Evolutionary conservation across 2,329 filamentous ascomycete species (phyloP), one percentile per base, ranked within the genome.

Genomic region (Fusarium bactridioides): DNA sequence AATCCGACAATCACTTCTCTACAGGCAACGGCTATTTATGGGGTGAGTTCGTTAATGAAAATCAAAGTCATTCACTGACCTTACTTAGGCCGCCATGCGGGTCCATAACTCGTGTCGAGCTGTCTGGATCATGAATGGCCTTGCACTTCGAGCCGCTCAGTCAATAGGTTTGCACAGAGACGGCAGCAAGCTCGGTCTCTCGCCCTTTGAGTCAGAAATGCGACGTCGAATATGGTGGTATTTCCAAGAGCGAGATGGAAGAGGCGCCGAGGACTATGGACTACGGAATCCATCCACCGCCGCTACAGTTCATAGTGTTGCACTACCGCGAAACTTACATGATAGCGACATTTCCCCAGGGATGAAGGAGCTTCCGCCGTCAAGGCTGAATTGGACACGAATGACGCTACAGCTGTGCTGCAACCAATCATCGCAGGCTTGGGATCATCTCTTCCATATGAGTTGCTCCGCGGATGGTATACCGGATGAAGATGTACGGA

Each of bases 211-310:
- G 56, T 82, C 84, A 3, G 87, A 90, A 72, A 84, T 90, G 67
- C 82, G 88, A 11, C 83, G 89, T 5, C 82, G 89, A 4, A 74
- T 90, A 0, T 91, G 88, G 86, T 90, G 86, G 83, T 73, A 78
- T 8, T 70, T 90, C 1, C 84, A 86, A 44, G 83, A 84, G 2
- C 81, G 87, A 1, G 88, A 90, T 62, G 82, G 83, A 19, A 64
- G 77, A 53, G 84, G 86, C 3, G 86, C 86, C 5, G 89, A 91
- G 70, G 88, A 90, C 63, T 87, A 90, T 67, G 89, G 89, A 1
- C 72, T 83, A 5, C 72, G 75, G 10, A 74, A 69, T 12, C 66
- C 75, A 23, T 53, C 55, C 1, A 29, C 54, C 5, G 40, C 58
- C 11, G 44, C 27, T 19, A 35, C 66, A 7, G 25, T 69, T 10